Evolutionary conservation across 768 basidiomycete species (phyloP).

Genomic region (Phlegmacium glaucopus): DNA sequence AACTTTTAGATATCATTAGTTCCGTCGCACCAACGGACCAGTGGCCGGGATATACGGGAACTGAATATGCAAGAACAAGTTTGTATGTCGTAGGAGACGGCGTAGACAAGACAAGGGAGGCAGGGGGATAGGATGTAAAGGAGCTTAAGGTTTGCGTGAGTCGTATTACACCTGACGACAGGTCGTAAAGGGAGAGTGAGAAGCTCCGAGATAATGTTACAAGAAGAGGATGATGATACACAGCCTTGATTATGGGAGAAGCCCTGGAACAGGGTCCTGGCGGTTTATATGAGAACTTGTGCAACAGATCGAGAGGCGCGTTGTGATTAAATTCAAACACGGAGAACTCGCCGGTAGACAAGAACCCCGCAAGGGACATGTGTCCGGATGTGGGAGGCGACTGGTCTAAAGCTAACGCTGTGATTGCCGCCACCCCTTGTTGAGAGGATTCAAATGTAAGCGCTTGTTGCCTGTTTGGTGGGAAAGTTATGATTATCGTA

Average conservation of each 20-base stretch:
- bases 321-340: slow-evolving; percentile 53
- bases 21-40: slow-evolving; percentile 80
- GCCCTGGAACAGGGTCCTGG: slow-evolving; percentile 33
- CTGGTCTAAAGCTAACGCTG: slow-evolving; percentile 72
- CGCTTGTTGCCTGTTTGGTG: slow-evolving; percentile 30
- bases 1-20: slow-evolving; percentile 52
- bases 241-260: slow-evolving; percentile 57
- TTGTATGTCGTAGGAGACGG: slow-evolving; percentile 60
- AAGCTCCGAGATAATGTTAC: slow-evolving; percentile 68
- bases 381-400: slow-evolving; percentile 47
- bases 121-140: slow-evolving; percentile 77
- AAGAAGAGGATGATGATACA: slow-evolving; percentile 76
- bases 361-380: slow-evolving; percentile 53
- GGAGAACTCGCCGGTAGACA: slow-evolving; percentile 67
- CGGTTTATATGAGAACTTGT: slow-evolving; percentile 49
- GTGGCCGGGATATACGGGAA: slow-evolving; percentile 77
- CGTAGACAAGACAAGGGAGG: slow-evolving; percentile 73
- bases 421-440: slow-evolving; percentile 40
- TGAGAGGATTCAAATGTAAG: slow-evolving; percentile 41
- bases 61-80: slow-evolving; percentile 69
- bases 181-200: slow-evolving; percentile 68
- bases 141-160: slow-evolving; percentile 70
- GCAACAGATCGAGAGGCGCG: slow-evolving; percentile 36
- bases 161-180: slow-evolving; percentile 47
- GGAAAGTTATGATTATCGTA: slow-evolving; percentile 34